Conservation (phyloP, 768 basidiomycete genomes). For the Suillus placidus region DNA sequence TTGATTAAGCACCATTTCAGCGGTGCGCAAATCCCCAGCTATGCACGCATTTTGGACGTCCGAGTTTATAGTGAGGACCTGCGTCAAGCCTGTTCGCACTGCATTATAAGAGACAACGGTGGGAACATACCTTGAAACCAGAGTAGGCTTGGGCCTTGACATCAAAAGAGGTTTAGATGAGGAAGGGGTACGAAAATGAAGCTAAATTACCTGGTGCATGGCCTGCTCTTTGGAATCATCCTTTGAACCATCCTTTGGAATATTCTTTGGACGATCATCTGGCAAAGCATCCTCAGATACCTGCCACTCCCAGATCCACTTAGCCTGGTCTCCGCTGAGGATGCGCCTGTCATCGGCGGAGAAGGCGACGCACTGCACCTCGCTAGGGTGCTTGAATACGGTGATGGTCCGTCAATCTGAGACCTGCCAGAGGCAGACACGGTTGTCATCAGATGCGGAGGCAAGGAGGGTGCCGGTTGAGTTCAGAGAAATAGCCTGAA, state of each 20-base stretch:
- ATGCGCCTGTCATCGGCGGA: not conserved
- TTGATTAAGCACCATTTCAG: not conserved
- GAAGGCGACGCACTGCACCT: not conserved
- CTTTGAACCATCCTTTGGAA: not conserved
- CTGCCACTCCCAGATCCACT: not conserved
- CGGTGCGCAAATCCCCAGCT: not conserved
- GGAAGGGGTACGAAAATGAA: not conserved
- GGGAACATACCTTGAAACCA: not conserved
- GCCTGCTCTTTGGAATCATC: not conserved
- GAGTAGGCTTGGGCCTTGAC: not conserved
- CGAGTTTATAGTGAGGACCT: not conserved
- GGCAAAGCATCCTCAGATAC: not conserved
- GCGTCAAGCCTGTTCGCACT: not conserved
- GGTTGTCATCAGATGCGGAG: not conserved
- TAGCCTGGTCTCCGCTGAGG: not conserved
- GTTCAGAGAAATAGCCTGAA: not conserved
- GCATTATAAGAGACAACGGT: not conserved
- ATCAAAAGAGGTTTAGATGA: not conserved
- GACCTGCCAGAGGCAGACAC: not conserved
- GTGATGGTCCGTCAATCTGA: not conserved
- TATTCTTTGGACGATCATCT: not conserved
- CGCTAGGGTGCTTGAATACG: not conserved
- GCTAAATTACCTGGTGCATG: not conserved
- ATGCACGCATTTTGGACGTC: not conserved
- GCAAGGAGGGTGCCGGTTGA: not conserved